phyloP scores from a whole-genome alignment of 1,284 basidiomycete species.

The Cutaneotrichosporon arboriforme region DNA sequence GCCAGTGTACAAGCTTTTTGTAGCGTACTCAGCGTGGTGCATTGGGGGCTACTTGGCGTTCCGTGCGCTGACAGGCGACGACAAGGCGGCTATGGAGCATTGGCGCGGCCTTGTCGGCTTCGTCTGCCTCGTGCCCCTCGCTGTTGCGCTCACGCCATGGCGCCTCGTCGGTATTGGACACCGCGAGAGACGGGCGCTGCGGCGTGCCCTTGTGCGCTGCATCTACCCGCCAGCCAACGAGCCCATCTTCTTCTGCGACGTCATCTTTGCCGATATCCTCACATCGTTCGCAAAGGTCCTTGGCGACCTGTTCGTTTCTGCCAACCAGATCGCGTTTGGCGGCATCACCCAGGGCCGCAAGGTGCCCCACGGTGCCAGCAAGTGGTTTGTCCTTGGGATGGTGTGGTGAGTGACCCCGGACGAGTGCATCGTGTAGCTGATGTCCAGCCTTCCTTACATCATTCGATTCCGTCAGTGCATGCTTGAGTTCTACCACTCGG shows the following conservation, averaged over 20 bases:
- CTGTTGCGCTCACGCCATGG: slow-evolving; percentile 61
- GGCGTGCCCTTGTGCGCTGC: slow-evolving; percentile 68
- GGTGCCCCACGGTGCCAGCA: slow-evolving; percentile 57
- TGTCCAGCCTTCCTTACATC: slow-evolving; percentile 75
- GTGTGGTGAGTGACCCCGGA: slow-evolving; percentile 64
- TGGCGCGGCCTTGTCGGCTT: slow-evolving; percentile 71
- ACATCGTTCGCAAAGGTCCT: slow-evolving; percentile 96
- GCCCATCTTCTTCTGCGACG: slow-evolving; percentile 79
- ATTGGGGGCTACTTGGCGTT: slow-evolving; percentile 63
- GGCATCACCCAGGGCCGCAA: slow-evolving; percentile 66
- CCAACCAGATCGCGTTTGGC: slow-evolving; percentile 63
- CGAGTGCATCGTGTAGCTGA: background rate
- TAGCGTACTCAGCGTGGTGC: slow-evolving; percentile 58
- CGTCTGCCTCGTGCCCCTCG: slow-evolving; percentile 57
- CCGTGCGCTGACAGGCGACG: slow-evolving; percentile 56
- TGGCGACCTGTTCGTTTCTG: slow-evolving; percentile 85
- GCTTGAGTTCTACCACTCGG: slow-evolving; percentile 69
- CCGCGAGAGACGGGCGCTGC: slow-evolving; percentile 65
- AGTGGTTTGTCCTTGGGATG: slow-evolving; percentile 72
- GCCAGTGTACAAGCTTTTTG: slow-evolving; percentile 64
- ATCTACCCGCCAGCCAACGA: slow-evolving; percentile 59
- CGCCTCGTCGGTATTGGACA: slow-evolving; percentile 60
- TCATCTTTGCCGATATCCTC: slow-evolving; percentile 90
- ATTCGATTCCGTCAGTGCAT: slow-evolving; percentile 91
- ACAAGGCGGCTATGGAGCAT: slow-evolving; percentile 59